Evolutionary conservation across 345 rosid species (phyloP), one percentile per base, ranked within the genome.

Genomic region (Aurinia saxatilis): DNA sequence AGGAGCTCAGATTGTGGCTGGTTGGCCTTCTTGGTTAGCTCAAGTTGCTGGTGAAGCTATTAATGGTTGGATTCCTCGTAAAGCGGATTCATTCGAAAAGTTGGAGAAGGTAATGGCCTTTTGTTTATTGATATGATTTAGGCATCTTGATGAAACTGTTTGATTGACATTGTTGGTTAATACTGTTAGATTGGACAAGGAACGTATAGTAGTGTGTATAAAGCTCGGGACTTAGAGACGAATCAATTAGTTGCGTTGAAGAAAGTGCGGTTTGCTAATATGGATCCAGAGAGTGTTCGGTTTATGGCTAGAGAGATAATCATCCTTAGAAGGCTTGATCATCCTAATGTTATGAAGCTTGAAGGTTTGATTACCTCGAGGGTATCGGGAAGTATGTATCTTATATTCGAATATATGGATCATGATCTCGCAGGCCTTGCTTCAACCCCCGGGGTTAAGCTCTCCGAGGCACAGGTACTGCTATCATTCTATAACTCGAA

Each of bases 21-120:
- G 99, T 70, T 93, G 99, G 99, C 99, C 99, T 48, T 73, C 95
- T 61, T 93, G 99, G 99, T 71, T 93, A 59, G 78, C 84, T 25
- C 65, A 82, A 0, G 99, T 90, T 60, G 99, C 99, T n/a, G 95
- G 97, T 8, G 99, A 93, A 77, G 97, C 97, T 50, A 84, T 93
- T 73, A 80, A 80, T 44, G 99, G 99, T 9, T 93, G 99, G 99
- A 79, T 84, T 52, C 97, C 99, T 7, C 82, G 97, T 11, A 81
- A 78, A 47, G 88, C 97, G 0, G 96, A 93, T 31, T 90, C 99
- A 0, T 93, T 93, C 65, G 95, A 93, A 77, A 93, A 85, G 79
- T 51, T 93, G 44, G 99, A 87, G 53, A 93, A 93, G 97, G 99
- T 92, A 30, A 73, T 67, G 29, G 4, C 10, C 14, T 64, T 49